Evolutionary conservation across 805 yeast genomes (phyloP).

Genomic region (Ascoidea asiatica): DNA sequence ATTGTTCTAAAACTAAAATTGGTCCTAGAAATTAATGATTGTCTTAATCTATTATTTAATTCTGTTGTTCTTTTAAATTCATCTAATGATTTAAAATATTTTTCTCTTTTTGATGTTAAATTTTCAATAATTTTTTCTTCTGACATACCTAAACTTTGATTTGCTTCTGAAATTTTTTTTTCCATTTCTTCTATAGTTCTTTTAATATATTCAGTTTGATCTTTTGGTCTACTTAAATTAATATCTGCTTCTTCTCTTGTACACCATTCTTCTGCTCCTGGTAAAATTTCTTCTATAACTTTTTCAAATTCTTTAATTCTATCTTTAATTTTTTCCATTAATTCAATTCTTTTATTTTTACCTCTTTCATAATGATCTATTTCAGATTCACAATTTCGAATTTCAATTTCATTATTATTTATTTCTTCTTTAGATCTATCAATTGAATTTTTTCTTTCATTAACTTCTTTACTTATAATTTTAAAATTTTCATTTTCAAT

Average conservation of each 20-base stretch:
- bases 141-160: slow-evolving; percentile 29
- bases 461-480: too few species aligned
- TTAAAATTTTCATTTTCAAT: background rate
- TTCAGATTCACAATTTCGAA: background rate
- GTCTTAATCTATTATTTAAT: slow-evolving; percentile 16
- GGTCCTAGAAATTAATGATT: slow-evolving; percentile 29
- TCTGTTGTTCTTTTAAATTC: slow-evolving; percentile 18
- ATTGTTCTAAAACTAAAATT: slow-evolving; percentile 27
- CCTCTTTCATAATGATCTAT: background rate
- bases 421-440: too few species aligned
- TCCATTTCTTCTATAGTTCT: slow-evolving; percentile 27
- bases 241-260: slow-evolving; percentile 23
- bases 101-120: slow-evolving; percentile 21
- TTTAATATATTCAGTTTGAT: slow-evolving; percentile 23
- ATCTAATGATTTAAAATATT: slow-evolving; percentile 21
- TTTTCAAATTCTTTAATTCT: slow-evolving; percentile 2
- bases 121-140: slow-evolving; percentile 17
- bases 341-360: background rate
- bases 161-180: slow-evolving; percentile 29
- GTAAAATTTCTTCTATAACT: slow-evolving; percentile 3
- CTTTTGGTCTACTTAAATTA: slow-evolving; percentile 14
- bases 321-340: slow-evolving; percentile 5
- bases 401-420: slow-evolving; percentile 1
- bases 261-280: slow-evolving; percentile 23
- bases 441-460: too few species aligned